Percentiles rank a stretch among this genome's conserved stretches.
phyloP scores from a whole-genome alignment of 1,284 basidiomycete genomes.

The Fistulinella cinereoalba region DNA sequence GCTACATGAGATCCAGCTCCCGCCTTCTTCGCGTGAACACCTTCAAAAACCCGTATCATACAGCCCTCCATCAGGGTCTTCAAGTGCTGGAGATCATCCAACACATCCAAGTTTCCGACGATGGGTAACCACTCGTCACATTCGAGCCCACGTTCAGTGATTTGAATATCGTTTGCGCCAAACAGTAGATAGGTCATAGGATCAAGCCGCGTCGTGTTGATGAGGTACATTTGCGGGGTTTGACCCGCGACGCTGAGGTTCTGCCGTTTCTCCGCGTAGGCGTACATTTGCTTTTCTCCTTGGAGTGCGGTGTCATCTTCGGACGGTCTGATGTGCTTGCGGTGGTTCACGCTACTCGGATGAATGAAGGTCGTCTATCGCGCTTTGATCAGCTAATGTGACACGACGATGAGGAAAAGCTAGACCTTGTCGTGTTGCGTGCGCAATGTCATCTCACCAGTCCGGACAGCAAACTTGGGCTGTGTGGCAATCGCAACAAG shows the following conservation, averaged over 20 bases:
- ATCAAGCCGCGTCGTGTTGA: slow-evolving; percentile 85
- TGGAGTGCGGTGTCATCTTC: slow-evolving; percentile 38
- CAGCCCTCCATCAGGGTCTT: slow-evolving; percentile 82
- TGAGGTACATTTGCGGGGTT: slow-evolving; percentile 67
- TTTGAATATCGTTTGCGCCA: slow-evolving; percentile 77
- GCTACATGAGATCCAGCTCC: slow-evolving; percentile 35
- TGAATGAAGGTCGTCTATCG: slow-evolving; percentile 72
- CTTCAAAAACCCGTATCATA: slow-evolving; percentile 91
- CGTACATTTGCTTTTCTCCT: slow-evolving; percentile 78
- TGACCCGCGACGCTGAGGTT: slow-evolving; percentile 57
- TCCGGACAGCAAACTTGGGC: slow-evolving; percentile 91
- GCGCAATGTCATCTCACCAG: slow-evolving; percentile 70
- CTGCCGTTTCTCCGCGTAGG: slow-evolving; percentile 83
- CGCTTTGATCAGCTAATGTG: slow-evolving; percentile 9
- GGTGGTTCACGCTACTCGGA: slow-evolving; percentile 83
- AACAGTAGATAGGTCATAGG: slow-evolving; percentile 92
- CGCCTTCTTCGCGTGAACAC: slow-evolving; percentile 57
- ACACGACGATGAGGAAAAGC: slow-evolving; percentile 10
- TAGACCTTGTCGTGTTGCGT: slow-evolving; percentile 87
- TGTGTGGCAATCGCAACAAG: slow-evolving; percentile 85
- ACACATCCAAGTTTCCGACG: slow-evolving; percentile 69
- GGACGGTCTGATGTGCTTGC: slow-evolving; percentile 52
- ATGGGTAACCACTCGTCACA: slow-evolving; percentile 94
- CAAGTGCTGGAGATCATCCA: slow-evolving; percentile 85
- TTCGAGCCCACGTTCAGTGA: slow-evolving; percentile 68